These are phyloP conservation scores for Bipolaris bicolor DNA, from an alignment of 2,329 filamentous ascomycete species.

Conservation along the genomic window DNA sequence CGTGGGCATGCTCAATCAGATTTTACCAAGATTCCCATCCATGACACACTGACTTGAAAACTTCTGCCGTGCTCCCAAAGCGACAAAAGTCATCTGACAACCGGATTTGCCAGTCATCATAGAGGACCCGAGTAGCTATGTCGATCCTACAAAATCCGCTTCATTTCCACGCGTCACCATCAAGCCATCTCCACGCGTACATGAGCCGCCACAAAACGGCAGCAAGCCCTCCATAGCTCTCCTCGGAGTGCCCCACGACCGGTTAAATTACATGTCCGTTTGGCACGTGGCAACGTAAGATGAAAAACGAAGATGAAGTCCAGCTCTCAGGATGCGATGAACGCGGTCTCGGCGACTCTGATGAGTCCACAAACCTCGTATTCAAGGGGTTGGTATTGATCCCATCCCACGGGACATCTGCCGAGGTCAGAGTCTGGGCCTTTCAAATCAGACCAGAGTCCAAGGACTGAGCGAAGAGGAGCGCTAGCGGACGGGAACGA, in stretches of 20 bases:
- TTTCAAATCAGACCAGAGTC: neutral
- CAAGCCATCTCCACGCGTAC: conserved; percentile 3
- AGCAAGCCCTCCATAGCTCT: neutral
- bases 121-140: neutral
- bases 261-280: conserved; percentile 16
- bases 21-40: too few species aligned
- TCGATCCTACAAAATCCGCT: neutral
- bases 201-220: neutral
- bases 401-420: neutral
- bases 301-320: neutral
- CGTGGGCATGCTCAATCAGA: neutral
- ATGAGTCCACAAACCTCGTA: conserved; percentile 5
- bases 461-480: neutral
- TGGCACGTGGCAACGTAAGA: conserved; percentile 3
- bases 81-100: neutral
- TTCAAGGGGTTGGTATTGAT: neutral
- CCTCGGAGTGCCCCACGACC: neutral
- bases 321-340: conserved; percentile 5
- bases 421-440: neutral
- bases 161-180: neutral
- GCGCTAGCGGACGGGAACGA: conserved; percentile 5
- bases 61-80: neutral
- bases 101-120: neutral
- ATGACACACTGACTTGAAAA: neutral
- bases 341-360: conserved; percentile 7